A percentile compares a stretch with the other conserved stretches of the same genome.
Evolutionary conservation across 1,284 basidiomycete genomes (phyloP).

Genomic region (Peniophora sp.): DNA sequence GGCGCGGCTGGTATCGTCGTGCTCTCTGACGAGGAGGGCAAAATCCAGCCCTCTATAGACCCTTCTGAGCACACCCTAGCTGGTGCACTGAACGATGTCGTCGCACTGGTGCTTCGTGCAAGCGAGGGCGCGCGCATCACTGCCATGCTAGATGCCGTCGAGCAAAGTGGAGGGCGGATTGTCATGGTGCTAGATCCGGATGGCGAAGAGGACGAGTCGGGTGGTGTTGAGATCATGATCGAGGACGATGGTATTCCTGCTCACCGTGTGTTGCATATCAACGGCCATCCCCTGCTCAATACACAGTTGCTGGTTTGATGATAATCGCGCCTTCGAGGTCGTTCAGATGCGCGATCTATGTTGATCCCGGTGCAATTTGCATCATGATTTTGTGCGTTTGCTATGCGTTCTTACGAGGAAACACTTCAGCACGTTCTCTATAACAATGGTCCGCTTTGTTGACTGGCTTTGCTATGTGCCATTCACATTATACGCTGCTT

Average conservation of each 20-base stretch:
- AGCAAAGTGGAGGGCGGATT: constrained; percentile 38
- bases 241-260: constrained; percentile 15
- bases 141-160: constrained; percentile 46
- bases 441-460: too few species aligned
- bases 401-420: too few species aligned
- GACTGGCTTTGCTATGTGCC: too few species aligned
- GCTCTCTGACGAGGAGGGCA: constrained; percentile 49
- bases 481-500: too few species aligned
- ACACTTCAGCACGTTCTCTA: too few species aligned
- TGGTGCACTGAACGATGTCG: constrained; percentile 45
- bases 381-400: too few species aligned
- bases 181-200: constrained; percentile 41
- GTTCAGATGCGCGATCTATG: too few species aligned
- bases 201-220: constrained; percentile 18
- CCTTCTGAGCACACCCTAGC: constrained; percentile 45
- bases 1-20: constrained; percentile 73
- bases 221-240: constrained; percentile 11
- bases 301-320: constrained; percentile 57
- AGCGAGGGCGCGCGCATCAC: constrained; percentile 42
- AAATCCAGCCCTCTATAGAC: constrained; percentile 64
- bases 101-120: constrained; percentile 50
- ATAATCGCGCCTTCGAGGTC: too few species aligned
- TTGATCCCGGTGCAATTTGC: too few species aligned
- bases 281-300: constrained; percentile 69
- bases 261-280: constrained; percentile 60